phyloP scores from a whole-genome alignment of 306 rosid species.

The Abrus precatorius region DNA sequence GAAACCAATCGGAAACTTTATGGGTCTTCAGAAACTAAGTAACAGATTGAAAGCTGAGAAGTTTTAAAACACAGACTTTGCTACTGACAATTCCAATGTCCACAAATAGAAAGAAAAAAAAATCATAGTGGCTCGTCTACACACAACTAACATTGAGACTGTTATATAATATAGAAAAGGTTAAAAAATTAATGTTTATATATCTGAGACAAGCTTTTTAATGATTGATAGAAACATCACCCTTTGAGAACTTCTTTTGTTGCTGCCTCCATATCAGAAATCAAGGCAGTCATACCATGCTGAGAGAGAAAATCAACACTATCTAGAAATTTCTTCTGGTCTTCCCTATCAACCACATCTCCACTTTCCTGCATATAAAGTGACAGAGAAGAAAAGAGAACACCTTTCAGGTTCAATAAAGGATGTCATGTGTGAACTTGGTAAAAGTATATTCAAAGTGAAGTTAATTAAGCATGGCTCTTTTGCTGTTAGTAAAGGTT shows the following conservation, averaged over 20 bases:
- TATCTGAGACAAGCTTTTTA: constrained; percentile 25
- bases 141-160: constrained; percentile 9
- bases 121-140: constrained; percentile 23
- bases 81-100: constrained; percentile 22
- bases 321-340: constrained; percentile 87
- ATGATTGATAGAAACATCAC: constrained; percentile 59
- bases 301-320: constrained; percentile 80
- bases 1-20: constrained; percentile 30
- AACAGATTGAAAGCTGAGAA: constrained; percentile 30
- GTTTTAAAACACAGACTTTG: constrained; percentile 34
- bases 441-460: constrained; percentile 29
- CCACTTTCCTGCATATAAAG: constrained; percentile 70
- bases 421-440: constrained; percentile 12
- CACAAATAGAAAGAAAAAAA: not conserved
- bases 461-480: not conserved
- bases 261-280: constrained; percentile 75
- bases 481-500: constrained; percentile 13
- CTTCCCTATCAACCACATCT: constrained; percentile 73
- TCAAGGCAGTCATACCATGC: constrained; percentile 73
- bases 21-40: constrained; percentile 26
- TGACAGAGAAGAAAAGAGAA: constrained; percentile 30
- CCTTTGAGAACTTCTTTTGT: constrained; percentile 80
- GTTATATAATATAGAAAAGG: constrained; percentile 11
- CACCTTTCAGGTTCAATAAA: constrained; percentile 25
- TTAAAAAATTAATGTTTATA: constrained; percentile 8